Evolutionary conservation across 768 basidiomycete species (phyloP).

Genomic region (Xerocomellus intermedius): DNA sequence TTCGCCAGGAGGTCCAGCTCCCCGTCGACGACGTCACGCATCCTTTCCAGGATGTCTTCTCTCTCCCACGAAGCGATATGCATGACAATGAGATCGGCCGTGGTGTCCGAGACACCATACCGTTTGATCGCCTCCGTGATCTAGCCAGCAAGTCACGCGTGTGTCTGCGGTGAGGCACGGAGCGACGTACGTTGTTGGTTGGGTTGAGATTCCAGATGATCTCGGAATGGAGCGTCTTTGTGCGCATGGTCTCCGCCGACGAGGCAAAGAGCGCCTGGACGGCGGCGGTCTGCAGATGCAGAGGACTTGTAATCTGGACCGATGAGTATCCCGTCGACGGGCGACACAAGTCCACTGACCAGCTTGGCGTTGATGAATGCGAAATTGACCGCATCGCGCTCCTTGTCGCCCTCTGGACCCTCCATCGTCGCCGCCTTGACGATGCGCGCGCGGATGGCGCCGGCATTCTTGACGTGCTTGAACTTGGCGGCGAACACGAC

Average conservation of each 20-base stretch:
- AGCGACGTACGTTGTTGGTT: slow-evolving; percentile 68
- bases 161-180: background rate
- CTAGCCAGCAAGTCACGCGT: slow-evolving; percentile 36
- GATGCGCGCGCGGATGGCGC: slow-evolving; percentile 60
- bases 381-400: slow-evolving; percentile 81
- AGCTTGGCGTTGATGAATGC: slow-evolving; percentile 86
- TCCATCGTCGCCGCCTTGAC: slow-evolving; percentile 62
- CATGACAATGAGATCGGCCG: slow-evolving; percentile 68
- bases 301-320: slow-evolving; percentile 72
- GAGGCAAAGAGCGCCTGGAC: slow-evolving; percentile 77
- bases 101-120: slow-evolving; percentile 76
- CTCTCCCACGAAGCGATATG: slow-evolving; percentile 49
- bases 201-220: slow-evolving; percentile 86
- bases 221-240: slow-evolving; percentile 90
- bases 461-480: slow-evolving; percentile 61
- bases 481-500: slow-evolving; percentile 66
- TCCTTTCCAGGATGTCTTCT: slow-evolving; percentile 46
- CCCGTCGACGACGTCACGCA: slow-evolving; percentile 61
- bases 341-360: too few species aligned
- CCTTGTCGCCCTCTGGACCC: slow-evolving; percentile 60
- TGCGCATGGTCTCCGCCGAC: slow-evolving; percentile 57
- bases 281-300: slow-evolving; percentile 83
- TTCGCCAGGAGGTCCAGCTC: slow-evolving; percentile 45
- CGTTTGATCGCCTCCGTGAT: slow-evolving; percentile 86
- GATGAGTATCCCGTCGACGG: slow-evolving; percentile 7